phyloP scores from a whole-genome alignment of 2,329 filamentous ascomycete species.

The Drechslerella stenobrocha region DNA sequence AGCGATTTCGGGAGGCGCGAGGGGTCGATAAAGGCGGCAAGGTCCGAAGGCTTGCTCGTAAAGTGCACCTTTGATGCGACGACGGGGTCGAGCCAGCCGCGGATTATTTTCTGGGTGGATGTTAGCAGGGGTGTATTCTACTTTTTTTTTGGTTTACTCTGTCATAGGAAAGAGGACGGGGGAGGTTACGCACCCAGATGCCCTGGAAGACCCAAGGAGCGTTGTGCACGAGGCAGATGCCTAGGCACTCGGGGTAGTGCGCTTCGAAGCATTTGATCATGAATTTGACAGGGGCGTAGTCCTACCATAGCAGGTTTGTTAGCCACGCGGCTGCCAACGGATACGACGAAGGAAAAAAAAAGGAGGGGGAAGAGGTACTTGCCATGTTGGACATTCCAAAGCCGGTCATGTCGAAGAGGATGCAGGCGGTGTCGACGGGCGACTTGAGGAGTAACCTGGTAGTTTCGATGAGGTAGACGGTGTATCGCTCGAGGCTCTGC shows the following conservation, averaged over 20 bases:
- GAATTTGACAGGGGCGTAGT: slow-evolving; percentile 95
- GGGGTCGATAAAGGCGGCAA: slow-evolving; percentile 73
- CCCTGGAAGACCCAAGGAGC: slow-evolving; percentile 96
- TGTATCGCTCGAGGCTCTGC: slow-evolving; percentile 81
- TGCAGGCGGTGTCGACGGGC: slow-evolving; percentile 86
- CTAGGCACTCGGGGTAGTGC: slow-evolving; percentile 93
- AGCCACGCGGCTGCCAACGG: not conserved
- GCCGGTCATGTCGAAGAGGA: slow-evolving; percentile 93
- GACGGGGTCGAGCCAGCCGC: slow-evolving; percentile 94
- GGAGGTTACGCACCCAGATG: slow-evolving; percentile 56
- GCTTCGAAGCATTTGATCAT: slow-evolving; percentile 99
- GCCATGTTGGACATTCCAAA: slow-evolving; percentile 96
- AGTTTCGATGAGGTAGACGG: slow-evolving; percentile 92
- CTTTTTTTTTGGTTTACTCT: slow-evolving; percentile 66
- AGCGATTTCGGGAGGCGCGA: slow-evolving; percentile 77
- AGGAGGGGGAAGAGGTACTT: slow-evolving; percentile 32
- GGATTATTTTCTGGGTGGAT: slow-evolving; percentile 72
- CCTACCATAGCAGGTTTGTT: slow-evolving; percentile 59
- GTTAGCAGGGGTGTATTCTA: slow-evolving; percentile 17
- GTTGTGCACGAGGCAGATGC: slow-evolving; percentile 89
- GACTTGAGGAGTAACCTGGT: slow-evolving; percentile 77
- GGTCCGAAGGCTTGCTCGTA: slow-evolving; percentile 76
- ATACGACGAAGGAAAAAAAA: not conserved
- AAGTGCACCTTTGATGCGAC: slow-evolving; percentile 94
- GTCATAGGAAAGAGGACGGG: not conserved